These are phyloP conservation scores for Yamadazyma akitaensis DNA, from an alignment of 805 yeast species.

Conservation along the genomic window DNA sequence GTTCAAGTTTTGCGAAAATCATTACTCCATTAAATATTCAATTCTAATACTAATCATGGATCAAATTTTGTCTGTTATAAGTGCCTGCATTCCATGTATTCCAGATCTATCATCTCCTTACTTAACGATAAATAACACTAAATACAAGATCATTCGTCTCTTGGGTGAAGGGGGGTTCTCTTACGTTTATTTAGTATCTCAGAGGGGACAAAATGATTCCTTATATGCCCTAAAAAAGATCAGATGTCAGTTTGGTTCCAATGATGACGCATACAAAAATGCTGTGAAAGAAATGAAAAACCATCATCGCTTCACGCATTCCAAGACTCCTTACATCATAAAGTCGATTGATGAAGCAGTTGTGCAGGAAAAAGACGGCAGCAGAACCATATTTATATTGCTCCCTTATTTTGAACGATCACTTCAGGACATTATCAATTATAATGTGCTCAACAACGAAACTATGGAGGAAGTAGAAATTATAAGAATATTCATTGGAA, in stretches of 20 bases:
- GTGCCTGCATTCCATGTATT: constrained; percentile 44
- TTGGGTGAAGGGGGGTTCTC: constrained; percentile 91
- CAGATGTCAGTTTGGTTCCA: constrained; percentile 82
- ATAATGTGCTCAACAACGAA: constrained; percentile 52
- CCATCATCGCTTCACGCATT: constrained; percentile 60
- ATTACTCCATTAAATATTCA: too few species aligned
- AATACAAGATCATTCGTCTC: constrained; percentile 62
- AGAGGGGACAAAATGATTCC: constrained; percentile 36
- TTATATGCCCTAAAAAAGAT: constrained; percentile 79
- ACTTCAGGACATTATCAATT: constrained; percentile 75
- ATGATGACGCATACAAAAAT: constrained; percentile 52
- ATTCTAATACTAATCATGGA: constrained; percentile 17
- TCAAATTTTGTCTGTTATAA: constrained; percentile 17
- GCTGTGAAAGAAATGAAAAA: constrained; percentile 79
- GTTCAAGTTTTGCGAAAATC: too few species aligned
- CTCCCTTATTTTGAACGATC: constrained; percentile 74
- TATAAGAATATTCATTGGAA: constrained; percentile 58
- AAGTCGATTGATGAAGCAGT: constrained; percentile 68
- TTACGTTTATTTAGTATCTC: constrained; percentile 74
- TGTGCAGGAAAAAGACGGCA: constrained; percentile 73
- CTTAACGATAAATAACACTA: constrained; percentile 57
- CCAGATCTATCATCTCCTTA: constrained; percentile 48
- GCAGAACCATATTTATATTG: constrained; percentile 71
- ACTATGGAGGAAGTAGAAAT: constrained; percentile 62
- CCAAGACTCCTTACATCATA: constrained; percentile 61